Percentiles rank a stretch among this genome's conserved stretches.
These are phyloP conservation scores for Pythium dissimile DNA, from an alignment of 352 stramenopile species.

Conservation along the genomic window DNA sequence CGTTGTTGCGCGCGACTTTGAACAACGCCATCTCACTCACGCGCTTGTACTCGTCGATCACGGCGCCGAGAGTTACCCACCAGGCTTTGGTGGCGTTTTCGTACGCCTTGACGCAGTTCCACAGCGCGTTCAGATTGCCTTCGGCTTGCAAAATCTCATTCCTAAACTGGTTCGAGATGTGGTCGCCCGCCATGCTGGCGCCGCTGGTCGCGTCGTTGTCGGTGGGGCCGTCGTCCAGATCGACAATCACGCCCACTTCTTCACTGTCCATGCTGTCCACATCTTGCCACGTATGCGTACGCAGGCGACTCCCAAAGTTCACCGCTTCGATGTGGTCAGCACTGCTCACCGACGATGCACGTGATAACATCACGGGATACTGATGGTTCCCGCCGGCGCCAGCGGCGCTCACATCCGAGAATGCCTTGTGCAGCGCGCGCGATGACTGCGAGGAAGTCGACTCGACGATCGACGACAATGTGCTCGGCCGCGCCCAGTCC, in stretches of 20 bases:
- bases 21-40: constrained; percentile 54
- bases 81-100: constrained; percentile 62
- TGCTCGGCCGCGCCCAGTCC: constrained; percentile 50
- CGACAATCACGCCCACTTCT: constrained; percentile 39
- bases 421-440: not conserved
- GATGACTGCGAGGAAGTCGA: constrained; percentile 13
- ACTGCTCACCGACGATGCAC: constrained; percentile 16
- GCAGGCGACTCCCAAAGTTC: not conserved
- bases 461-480: constrained; percentile 19
- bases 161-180: constrained; percentile 48
- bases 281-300: constrained; percentile 38
- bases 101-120: constrained; percentile 67
- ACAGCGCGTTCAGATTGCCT: constrained; percentile 66
- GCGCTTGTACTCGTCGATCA: constrained; percentile 65
- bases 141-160: constrained; percentile 77
- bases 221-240: constrained; percentile 19
- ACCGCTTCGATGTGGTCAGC: constrained; percentile 6
- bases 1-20: constrained; percentile 12
- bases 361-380: constrained; percentile 7
- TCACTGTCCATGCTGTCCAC: constrained; percentile 63
- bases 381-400: constrained; percentile 6
- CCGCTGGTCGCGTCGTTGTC: not conserved
- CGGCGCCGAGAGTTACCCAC: constrained; percentile 43
- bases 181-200: not conserved
- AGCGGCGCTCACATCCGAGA: too few species aligned